Evolutionary conservation across 106 monocot species (phyloP).

Genomic region (Platanthera zijinensis): DNA sequence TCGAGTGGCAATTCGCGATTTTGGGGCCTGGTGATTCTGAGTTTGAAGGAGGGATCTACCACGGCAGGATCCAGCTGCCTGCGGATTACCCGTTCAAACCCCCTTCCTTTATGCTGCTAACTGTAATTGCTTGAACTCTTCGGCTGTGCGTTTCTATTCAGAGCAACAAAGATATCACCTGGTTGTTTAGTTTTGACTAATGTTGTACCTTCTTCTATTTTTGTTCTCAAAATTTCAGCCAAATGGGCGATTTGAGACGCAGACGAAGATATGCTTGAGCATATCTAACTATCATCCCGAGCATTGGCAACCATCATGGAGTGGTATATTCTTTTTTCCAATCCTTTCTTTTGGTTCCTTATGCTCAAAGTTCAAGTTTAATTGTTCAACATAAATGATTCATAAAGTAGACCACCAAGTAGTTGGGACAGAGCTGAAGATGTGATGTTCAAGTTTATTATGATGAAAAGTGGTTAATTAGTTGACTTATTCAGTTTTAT

Average conservation of each 20-base stretch:
- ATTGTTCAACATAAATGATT: background rate
- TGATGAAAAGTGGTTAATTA: background rate
- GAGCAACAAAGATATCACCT: background rate
- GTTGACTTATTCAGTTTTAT: background rate
- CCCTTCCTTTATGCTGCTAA: constrained; percentile 82
- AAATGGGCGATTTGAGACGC: constrained; percentile 95
- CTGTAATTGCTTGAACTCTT: constrained; percentile 24
- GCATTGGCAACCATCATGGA: constrained; percentile 99
- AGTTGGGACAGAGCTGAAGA: background rate
- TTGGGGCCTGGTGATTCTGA: constrained; percentile 78
- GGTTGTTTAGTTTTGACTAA: background rate
- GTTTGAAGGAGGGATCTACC: constrained; percentile 95
- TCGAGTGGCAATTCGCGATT: constrained; percentile 98
- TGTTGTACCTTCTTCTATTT: constrained; percentile 6
- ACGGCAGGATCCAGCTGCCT: constrained; percentile 92
- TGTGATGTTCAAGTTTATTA: background rate
- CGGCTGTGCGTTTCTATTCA: background rate
- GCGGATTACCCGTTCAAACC: constrained; percentile 91
- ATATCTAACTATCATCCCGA: constrained; percentile 98
- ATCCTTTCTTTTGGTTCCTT: background rate
- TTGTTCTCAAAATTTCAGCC: constrained; percentile 42
- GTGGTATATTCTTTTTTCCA: constrained; percentile 38
- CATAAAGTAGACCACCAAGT: background rate
- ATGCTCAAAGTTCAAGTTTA: background rate
- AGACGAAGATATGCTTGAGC: constrained; percentile 95